Conservation (phyloP, 2,329 filamentous ascomycete species). For the Phaeosphaeriaceae sp. region DNA sequence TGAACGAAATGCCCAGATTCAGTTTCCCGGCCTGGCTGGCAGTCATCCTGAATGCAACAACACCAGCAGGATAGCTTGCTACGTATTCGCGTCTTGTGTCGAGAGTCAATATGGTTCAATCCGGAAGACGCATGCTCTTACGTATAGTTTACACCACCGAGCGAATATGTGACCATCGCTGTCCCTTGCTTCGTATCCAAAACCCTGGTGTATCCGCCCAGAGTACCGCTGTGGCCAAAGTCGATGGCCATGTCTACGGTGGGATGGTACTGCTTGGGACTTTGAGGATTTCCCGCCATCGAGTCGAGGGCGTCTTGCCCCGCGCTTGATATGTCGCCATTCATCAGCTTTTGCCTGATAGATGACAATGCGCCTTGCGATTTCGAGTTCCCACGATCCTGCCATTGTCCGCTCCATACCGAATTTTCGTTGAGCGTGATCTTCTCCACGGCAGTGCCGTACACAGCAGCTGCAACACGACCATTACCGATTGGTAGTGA, state of each 20-base stretch:
- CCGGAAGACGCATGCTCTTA: neutral
- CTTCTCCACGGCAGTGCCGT: slow-evolving; percentile 13
- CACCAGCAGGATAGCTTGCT: slow-evolving; percentile 12
- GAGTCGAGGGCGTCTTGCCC: slow-evolving; percentile 6
- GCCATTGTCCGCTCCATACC: slow-evolving; percentile 18
- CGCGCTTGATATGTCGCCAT: slow-evolving; percentile 12
- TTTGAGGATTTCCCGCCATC: slow-evolving; percentile 7
- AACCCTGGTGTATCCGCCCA: slow-evolving; percentile 8
- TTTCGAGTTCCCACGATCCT: slow-evolving; percentile 13
- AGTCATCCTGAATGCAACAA: slow-evolving; percentile 8
- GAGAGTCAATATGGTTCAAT: neutral
- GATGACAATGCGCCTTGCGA: slow-evolving; percentile 6
- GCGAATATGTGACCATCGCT: slow-evolving; percentile 8
- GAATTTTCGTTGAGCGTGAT: slow-evolving; percentile 20
- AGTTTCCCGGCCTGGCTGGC: slow-evolving; percentile 10
- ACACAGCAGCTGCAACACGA: slow-evolving; percentile 12
- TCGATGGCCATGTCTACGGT: slow-evolving; percentile 7
- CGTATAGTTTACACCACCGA: slow-evolving; percentile 15
- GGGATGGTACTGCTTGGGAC: slow-evolving; percentile 4
- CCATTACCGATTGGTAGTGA: slow-evolving; percentile 17
- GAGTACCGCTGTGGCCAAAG: slow-evolving; percentile 7
- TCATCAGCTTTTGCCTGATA: slow-evolving; percentile 10
- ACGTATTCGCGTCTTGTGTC: slow-evolving; percentile 12
- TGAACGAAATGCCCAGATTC: slow-evolving; percentile 12
- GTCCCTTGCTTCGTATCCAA: slow-evolving; percentile 15